A percentile compares a stretch with the other conserved stretches of the same genome.
Evolutionary conservation across 169 alveolate genomes (phyloP).

Genomic region (Cryptosporidium muris): DNA sequence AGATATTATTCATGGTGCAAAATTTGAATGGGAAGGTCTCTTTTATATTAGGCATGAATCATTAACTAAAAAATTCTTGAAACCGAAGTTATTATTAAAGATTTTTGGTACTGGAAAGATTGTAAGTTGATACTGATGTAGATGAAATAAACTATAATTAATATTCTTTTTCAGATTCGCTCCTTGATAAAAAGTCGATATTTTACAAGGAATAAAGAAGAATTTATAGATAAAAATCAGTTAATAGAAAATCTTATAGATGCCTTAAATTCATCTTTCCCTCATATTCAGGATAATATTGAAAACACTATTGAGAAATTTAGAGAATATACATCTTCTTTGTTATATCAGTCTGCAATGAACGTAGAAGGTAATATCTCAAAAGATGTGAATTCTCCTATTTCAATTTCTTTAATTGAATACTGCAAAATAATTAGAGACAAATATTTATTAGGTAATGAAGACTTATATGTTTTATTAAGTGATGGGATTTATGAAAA

Average conservation of each 20-base stretch:
- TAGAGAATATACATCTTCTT: slow-evolving; percentile 2
- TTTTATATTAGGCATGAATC: slow-evolving; percentile 46
- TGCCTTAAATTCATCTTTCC: slow-evolving; percentile 18
- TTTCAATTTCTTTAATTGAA: background rate
- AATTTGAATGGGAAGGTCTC: slow-evolving; percentile 66
- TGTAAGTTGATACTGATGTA: background rate
- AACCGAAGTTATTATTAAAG: slow-evolving; percentile 14
- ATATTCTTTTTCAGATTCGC: too few relatives aligned
- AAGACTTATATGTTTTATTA: slow-evolving; percentile 12
- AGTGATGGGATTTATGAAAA: slow-evolving; percentile 7
- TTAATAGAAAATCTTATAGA: background rate
- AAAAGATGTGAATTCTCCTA: background rate
- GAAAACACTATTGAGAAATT: slow-evolving; percentile 23
- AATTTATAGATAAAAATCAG: background rate
- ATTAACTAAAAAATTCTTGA: slow-evolving; percentile 24
- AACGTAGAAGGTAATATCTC: background rate
- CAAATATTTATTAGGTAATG: slow-evolving; percentile 16
- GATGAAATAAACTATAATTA: background rate
- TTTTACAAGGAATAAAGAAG: slow-evolving; percentile 11
- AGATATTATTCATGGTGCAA: slow-evolving; percentile 17
- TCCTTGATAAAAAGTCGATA: background rate
- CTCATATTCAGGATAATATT: slow-evolving; percentile 19
- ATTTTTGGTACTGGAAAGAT: slow-evolving; percentile 34
- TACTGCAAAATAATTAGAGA: slow-evolving; percentile 5
- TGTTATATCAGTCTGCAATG: slow-evolving; percentile 12